Evolutionary conservation across 371 early-diverging fungal genomes (phyloP).

Genomic region (Sporodiniella umbellata): DNA sequence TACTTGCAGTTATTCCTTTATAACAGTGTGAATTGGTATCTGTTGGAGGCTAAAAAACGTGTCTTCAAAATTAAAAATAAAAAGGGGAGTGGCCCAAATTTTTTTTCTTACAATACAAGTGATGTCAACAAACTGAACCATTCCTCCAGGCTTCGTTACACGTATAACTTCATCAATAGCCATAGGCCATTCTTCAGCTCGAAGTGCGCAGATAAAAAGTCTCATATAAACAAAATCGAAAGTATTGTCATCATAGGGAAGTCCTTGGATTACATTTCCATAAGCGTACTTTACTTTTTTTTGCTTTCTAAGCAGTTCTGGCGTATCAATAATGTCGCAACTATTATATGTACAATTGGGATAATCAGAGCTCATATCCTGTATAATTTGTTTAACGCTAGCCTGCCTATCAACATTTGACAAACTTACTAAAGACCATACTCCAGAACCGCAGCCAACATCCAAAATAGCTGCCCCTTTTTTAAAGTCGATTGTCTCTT

Average conservation of each 20-base stretch:
- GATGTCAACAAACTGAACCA: conserved; percentile 33
- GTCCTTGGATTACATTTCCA: conserved; percentile 23
- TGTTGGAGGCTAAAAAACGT: no score
- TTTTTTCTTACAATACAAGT: not conserved
- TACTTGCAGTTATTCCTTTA: no score
- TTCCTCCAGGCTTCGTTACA: conserved; percentile 50
- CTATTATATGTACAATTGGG: conserved; percentile 29
- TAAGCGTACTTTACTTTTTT: no score
- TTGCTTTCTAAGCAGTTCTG: no score
- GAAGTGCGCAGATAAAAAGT: conserved; percentile 35
- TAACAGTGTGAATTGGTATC: no score
- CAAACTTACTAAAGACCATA: conserved; percentile 24
- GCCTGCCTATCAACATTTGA: not conserved
- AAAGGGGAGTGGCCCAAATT: no score
- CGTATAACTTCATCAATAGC: conserved; percentile 40
- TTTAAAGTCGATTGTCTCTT: conserved; percentile 4
- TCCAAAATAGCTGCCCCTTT: conserved; percentile 22
- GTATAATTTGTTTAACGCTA: no score
- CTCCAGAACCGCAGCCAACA: conserved; percentile 42
- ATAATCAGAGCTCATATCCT: conserved; percentile 32
- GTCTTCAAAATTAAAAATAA: no score
- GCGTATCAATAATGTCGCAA: conserved; percentile 22
- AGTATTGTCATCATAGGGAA: conserved; percentile 15
- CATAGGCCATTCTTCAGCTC: conserved; percentile 28
- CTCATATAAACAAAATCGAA: conserved; percentile 45